A percentile compares a stretch with the other conserved stretches of the same genome.
Conservation (phyloP, 2,329 filamentous ascomycete species). For the Fusarium irregulare region DNA sequence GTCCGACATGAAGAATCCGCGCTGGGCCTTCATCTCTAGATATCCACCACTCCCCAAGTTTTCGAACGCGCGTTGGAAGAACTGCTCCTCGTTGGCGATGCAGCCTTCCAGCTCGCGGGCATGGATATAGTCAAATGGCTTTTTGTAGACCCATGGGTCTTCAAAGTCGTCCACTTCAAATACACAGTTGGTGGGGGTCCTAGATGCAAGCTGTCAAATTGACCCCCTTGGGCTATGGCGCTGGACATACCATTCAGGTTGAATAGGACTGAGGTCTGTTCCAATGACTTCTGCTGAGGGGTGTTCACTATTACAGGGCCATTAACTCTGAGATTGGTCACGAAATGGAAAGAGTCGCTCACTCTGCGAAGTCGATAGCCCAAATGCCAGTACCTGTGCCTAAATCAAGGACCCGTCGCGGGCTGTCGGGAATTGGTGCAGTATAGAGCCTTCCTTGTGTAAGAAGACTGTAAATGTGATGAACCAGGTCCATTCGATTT, state of each 20-base stretch:
- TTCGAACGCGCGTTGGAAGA: slow-evolving; percentile 19
- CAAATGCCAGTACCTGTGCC: slow-evolving; percentile 33
- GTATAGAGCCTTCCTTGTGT: slow-evolving; percentile 18
- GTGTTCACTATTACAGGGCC: slow-evolving; percentile 8
- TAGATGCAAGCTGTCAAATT: accelerated
- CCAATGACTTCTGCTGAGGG: slow-evolving; percentile 33
- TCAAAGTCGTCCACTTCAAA: slow-evolving; percentile 36
- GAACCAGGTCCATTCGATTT: slow-evolving; percentile 29
- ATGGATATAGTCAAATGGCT: slow-evolving; percentile 34
- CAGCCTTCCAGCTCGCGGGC: slow-evolving; percentile 35
- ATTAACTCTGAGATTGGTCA: accelerated
- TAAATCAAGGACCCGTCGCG: slow-evolving; percentile 26
- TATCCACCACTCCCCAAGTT: slow-evolving; percentile 27
- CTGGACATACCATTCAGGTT: slow-evolving; percentile 25
- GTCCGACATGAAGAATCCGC: slow-evolving; percentile 24
- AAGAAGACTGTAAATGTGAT: slow-evolving; percentile 32
- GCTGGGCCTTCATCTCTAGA: slow-evolving; percentile 24
- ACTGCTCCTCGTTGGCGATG: slow-evolving; percentile 25
- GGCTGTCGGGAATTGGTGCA: slow-evolving; percentile 13
- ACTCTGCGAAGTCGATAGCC: slow-evolving; percentile 39
- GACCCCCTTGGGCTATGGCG: accelerated
- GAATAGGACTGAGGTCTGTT: slow-evolving; percentile 35
- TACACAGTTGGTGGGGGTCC: slow-evolving; percentile 25
- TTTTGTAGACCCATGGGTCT: slow-evolving; percentile 30
- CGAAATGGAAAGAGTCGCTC: neutral